Evolutionary conservation across 2,329 filamentous ascomycete genomes (phyloP).

Genomic region (Pseudocercospora crystallina): DNA sequence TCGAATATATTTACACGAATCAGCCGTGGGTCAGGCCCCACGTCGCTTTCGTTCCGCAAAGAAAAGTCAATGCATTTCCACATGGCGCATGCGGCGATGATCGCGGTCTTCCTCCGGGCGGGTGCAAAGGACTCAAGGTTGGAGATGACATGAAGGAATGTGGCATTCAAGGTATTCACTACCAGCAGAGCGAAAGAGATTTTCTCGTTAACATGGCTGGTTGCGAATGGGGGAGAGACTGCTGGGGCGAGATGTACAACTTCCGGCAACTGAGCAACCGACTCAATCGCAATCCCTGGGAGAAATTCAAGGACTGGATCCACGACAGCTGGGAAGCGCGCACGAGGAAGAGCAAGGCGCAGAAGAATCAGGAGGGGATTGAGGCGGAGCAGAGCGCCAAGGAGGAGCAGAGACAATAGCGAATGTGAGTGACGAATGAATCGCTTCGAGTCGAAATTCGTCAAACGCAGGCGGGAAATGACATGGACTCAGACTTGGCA

Average conservation of each 20-base stretch:
- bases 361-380: constrained; percentile 16
- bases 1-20: constrained; percentile 86
- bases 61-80: constrained; percentile 92
- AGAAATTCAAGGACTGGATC: constrained; percentile 57
- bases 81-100: constrained; percentile 82
- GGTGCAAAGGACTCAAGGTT: constrained; percentile 27
- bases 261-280: constrained; percentile 89
- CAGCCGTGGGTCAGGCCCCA: constrained; percentile 92
- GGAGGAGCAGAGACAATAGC: neutral
- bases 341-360: constrained; percentile 25
- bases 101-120: constrained; percentile 62
- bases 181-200: constrained; percentile 79
- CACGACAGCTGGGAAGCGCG: constrained; percentile 36
- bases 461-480: neutral
- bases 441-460: neutral
- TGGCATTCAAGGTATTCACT: constrained; percentile 64
- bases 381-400: constrained; percentile 14
- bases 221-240: constrained; percentile 94
- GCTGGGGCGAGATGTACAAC: constrained; percentile 96
- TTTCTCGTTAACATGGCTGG: constrained; percentile 99
- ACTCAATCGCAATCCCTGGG: constrained; percentile 81
- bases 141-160: constrained; percentile 31
- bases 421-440: constrained; percentile 3
- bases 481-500: too few species aligned
- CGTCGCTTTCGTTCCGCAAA: constrained; percentile 84